These are phyloP conservation scores for Colletotrichum sp. DNA, from an alignment of 2,329 filamentous ascomycete species.

Conservation along the genomic window DNA sequence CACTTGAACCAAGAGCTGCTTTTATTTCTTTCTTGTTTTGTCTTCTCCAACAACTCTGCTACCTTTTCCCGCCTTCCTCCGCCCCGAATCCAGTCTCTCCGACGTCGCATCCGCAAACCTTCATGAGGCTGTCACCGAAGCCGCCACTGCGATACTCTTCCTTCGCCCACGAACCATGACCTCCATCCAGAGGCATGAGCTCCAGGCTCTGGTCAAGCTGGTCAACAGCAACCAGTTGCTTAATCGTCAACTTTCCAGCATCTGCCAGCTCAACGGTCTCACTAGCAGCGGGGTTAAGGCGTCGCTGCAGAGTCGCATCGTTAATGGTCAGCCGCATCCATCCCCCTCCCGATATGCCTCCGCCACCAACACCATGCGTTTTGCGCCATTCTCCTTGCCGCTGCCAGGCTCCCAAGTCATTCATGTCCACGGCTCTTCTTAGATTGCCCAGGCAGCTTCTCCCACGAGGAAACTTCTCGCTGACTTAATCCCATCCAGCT, in stretches of 20 bases:
- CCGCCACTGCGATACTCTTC: neutral
- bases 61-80: neutral
- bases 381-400: neutral
- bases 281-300: conserved; percentile 85
- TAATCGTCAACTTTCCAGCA: conserved; percentile 72
- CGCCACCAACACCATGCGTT: neutral
- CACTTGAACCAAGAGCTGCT: neutral
- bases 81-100: neutral
- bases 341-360: neutral
- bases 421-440: neutral
- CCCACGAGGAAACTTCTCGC: neutral
- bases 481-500: conserved; percentile 33
- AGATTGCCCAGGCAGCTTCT: neutral
- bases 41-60: neutral
- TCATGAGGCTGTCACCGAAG: conserved; percentile 21
- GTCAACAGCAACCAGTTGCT: conserved; percentile 50
- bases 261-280: conserved; percentile 77
- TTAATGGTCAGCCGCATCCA: conserved; percentile 67
- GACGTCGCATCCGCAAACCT: conserved; percentile 15
- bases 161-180: conserved; percentile 24
- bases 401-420: neutral
- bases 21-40: neutral
- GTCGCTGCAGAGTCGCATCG: conserved; percentile 78
- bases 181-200: conserved; percentile 43
- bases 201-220: conserved; percentile 48